Conservation (phyloP, 805 yeast species). For the Yarrowia sp. region DNA sequence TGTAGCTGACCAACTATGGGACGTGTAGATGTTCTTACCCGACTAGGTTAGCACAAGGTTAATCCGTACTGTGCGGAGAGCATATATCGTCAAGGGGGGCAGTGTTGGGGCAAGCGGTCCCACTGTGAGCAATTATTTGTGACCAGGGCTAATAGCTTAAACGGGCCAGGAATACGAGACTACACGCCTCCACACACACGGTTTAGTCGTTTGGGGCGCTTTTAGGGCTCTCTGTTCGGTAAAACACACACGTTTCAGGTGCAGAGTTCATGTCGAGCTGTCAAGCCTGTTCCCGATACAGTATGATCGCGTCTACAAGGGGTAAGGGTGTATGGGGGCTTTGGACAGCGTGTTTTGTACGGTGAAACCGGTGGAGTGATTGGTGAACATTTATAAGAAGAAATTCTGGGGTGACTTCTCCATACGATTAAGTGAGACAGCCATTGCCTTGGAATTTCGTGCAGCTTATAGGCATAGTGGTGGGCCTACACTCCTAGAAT, state of each 20-base stretch:
- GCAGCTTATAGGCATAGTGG: background rate
- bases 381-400: background rate
- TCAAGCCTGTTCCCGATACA: too few species aligned
- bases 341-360: too few species aligned
- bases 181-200: background rate
- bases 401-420: constrained; percentile 6
- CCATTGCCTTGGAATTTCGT: background rate
- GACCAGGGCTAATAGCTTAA: background rate
- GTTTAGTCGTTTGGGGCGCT: too few species aligned
- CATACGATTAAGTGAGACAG: background rate
- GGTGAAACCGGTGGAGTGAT: background rate
- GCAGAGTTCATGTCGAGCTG: too few species aligned
- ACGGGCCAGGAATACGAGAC: background rate
- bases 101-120: background rate
- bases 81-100: background rate
- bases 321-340: too few species aligned
- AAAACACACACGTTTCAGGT: too few species aligned
- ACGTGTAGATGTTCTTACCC: constrained; percentile 17
- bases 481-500: background rate
- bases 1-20: background rate
- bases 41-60: background rate
- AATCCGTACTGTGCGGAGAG: background rate
- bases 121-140: background rate
- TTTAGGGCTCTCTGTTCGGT: too few species aligned
- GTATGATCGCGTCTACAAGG: too few species aligned